Evolutionary conservation across 495 filamentous ascomycete species (phyloP).

Genomic region (Pseudotulostoma volvatum): DNA sequence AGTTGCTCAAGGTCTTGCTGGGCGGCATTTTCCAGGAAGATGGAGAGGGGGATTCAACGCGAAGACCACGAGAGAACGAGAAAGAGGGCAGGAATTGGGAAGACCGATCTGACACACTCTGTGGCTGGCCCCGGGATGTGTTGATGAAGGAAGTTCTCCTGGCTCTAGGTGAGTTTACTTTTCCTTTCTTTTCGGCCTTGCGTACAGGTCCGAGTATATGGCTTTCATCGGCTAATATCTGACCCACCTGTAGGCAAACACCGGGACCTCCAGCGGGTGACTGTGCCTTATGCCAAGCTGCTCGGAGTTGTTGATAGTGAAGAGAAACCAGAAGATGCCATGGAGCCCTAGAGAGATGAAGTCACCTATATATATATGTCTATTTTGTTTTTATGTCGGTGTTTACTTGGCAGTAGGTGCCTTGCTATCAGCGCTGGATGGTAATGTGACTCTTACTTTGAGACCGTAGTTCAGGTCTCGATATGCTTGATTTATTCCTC

Average conservation of each 20-base stretch:
- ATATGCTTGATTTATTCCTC: too few species aligned
- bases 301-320: conserved; percentile 41
- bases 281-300: conserved; percentile 73
- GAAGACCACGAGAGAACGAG: conserved; percentile 38
- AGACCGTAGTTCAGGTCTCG: too few species aligned
- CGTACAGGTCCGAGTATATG: too few species aligned
- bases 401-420: too few species aligned
- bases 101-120: conserved; percentile 38
- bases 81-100: conserved; percentile 41
- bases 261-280: conserved; percentile 77
- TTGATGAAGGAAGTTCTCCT: conserved; percentile 78
- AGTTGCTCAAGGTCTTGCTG: conserved; percentile 63
- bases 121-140: conserved; percentile 77
- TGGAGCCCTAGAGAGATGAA: conserved; percentile 26
- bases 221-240: too few species aligned
- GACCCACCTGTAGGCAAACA: conserved; percentile 55
- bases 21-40: conserved; percentile 49
- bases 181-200: background rate
- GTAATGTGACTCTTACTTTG: too few species aligned
- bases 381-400: conserved; percentile 7
- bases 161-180: conserved; percentile 59
- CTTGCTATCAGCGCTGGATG: too few species aligned
- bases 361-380: too few species aligned
- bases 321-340: conserved; percentile 32
- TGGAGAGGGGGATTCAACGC: conserved; percentile 20